A percentile compares a stretch with the other conserved stretches of the same genome.
Conservation (phyloP, 108 stramenopile genomes). For the Nitzschia sp. region DNA sequence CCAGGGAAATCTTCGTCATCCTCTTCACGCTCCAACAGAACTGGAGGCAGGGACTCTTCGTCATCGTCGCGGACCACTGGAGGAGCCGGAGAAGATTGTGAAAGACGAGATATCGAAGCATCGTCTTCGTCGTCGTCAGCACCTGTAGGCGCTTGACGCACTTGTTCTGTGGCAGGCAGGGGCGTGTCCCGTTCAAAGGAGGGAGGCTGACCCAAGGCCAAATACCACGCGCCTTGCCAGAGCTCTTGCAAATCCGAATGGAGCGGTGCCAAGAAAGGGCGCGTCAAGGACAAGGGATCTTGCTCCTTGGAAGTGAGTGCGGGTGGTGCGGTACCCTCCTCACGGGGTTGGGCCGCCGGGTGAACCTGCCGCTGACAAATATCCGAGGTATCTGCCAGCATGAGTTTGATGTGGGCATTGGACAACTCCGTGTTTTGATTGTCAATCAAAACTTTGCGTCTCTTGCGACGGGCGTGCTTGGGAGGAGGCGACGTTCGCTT, state of each 20-base stretch:
- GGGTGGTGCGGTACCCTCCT: constrained; percentile 26
- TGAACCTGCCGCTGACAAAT: constrained; percentile 54
- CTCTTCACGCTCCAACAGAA: constrained; percentile 28
- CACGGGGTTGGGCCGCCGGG: constrained; percentile 34
- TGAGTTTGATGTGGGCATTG: constrained; percentile 71
- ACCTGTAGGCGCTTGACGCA: neutral
- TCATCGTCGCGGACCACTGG: constrained; percentile 4
- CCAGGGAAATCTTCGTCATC: constrained; percentile 32
- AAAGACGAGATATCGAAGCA: neutral
- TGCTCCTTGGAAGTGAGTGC: neutral
- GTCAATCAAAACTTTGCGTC: constrained; percentile 80
- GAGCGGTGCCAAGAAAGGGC: constrained; percentile 67
- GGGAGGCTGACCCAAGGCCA: constrained; percentile 54
- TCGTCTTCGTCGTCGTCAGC: constrained; percentile 20
- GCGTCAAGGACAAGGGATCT: constrained; percentile 34
- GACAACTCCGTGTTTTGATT: constrained; percentile 79
- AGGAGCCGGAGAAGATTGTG: neutral
- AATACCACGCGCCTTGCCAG: constrained; percentile 61
- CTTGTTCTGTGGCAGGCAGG: constrained; percentile 21
- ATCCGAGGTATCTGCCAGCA: constrained; percentile 74
- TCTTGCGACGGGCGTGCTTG: constrained; percentile 63
- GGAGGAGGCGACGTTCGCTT: constrained; percentile 5
- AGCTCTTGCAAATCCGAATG: constrained; percentile 63
- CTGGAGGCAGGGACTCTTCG: neutral
- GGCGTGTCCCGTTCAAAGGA: constrained; percentile 34